phyloP scores from a whole-genome alignment of 2,329 filamentous ascomycete genomes.

The Xylaria sp. region DNA sequence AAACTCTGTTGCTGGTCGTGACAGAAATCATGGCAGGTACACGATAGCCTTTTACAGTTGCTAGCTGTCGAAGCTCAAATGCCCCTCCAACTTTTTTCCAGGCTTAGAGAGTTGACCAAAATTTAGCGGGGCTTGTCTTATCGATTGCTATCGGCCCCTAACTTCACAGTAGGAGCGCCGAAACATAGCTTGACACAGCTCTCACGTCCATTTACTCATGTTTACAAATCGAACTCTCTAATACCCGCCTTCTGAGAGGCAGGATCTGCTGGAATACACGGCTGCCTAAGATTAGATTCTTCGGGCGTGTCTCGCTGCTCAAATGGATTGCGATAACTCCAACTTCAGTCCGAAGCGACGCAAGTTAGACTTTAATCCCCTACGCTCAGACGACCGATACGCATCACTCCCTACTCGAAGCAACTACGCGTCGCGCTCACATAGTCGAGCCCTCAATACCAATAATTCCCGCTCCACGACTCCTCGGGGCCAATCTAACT shows the following conservation, averaged over 20 bases:
- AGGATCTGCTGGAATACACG: not conserved
- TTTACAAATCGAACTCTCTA: not conserved
- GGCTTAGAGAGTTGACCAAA: conserved; percentile 37
- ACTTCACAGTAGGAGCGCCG: not conserved
- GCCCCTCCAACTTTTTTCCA: conserved; percentile 46
- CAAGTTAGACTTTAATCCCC: conserved; percentile 69
- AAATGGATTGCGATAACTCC: conserved; percentile 49
- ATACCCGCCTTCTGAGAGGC: not conserved
- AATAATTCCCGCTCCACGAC: conserved; percentile 45
- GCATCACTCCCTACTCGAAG: conserved; percentile 61
- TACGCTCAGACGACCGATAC: conserved; percentile 66
- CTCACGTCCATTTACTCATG: not conserved
- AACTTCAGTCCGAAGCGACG: conserved; percentile 69
- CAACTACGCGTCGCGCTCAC: conserved; percentile 54
- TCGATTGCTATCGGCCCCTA: conserved; percentile 38
- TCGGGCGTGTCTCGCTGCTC: not conserved
- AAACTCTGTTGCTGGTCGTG: not conserved
- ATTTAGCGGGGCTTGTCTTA: conserved; percentile 44
- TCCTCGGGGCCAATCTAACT: conserved; percentile 48
- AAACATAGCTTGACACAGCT: not conserved
- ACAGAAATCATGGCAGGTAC: not conserved
- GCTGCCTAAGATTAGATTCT: not conserved
- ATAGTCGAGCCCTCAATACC: conserved; percentile 50
- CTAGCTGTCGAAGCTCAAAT: conserved; percentile 19
- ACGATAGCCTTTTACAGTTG: not conserved